Evolutionary conservation across 768 basidiomycete species (phyloP).

Genomic region (Terana coerulea): DNA sequence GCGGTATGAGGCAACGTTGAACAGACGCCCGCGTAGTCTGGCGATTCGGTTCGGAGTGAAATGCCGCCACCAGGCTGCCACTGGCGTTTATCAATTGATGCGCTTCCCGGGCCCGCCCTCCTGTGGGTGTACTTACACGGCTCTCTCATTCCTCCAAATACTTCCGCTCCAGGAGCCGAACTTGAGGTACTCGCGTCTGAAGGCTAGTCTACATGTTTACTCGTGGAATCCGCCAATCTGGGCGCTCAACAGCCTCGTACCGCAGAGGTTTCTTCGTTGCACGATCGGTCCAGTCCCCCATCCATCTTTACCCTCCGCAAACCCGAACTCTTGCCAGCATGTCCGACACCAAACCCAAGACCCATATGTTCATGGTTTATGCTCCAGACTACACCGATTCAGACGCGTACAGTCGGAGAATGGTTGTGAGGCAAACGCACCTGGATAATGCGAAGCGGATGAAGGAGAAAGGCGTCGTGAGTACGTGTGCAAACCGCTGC

Average conservation of each 20-base stretch:
- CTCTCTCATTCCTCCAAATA: too few relatives aligned
- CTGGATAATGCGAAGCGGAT: conserved; percentile 40
- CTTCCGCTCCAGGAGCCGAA: too few relatives aligned
- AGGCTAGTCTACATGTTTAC: background rate
- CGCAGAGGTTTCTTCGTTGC: too few relatives aligned
- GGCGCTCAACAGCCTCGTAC: too few relatives aligned
- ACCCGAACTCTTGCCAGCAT: conserved; percentile 5
- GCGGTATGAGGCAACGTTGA: too few relatives aligned
- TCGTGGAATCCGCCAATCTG: background rate
- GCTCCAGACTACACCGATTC: conserved; percentile 64
- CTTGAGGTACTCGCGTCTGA: background rate
- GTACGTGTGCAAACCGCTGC: conserved; percentile 33
- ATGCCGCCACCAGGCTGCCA: too few relatives aligned
- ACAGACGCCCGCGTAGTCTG: too few relatives aligned
- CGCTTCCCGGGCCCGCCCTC: too few relatives aligned
- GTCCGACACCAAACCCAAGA: conserved; percentile 1
- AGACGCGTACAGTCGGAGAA: conserved; percentile 52
- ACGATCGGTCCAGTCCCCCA: too few relatives aligned
- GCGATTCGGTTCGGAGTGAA: too few relatives aligned
- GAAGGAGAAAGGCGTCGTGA: conserved; percentile 43
- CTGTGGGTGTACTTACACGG: too few relatives aligned
- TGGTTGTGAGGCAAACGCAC: conserved; percentile 53
- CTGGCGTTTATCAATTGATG: too few relatives aligned
- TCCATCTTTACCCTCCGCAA: background rate
- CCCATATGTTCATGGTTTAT: conserved; percentile 50